Conservation (phyloP, 257 asterid genomes). For the Petunia secreta region DNA sequence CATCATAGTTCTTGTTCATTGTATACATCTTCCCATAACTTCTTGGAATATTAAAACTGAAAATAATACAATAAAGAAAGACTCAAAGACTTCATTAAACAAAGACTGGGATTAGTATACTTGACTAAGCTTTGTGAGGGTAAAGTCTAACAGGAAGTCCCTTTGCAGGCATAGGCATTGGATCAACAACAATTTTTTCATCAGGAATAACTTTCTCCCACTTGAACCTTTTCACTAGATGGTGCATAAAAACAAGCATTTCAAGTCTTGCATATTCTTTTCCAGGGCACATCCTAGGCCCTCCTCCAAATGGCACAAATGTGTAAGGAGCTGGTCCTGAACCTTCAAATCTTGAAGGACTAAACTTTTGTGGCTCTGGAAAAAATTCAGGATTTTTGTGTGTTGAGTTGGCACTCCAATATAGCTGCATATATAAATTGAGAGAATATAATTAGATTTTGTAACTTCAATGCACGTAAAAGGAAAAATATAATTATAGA, state of each 20-base stretch:
- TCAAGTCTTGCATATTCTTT: constrained; percentile 57
- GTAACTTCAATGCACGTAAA: too few relatives aligned
- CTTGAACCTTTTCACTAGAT: constrained; percentile 52
- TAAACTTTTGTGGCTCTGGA: constrained; percentile 54
- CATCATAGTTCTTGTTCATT: too few relatives aligned
- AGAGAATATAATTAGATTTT: neutral
- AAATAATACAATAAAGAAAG: too few relatives aligned
- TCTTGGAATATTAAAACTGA: too few relatives aligned
- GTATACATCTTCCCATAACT: too few relatives aligned
- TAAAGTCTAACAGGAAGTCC: constrained; percentile 54
- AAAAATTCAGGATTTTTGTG: constrained; percentile 49
- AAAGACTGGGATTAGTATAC: too few relatives aligned
- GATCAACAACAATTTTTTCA: constrained; percentile 54
- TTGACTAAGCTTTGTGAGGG: constrained; percentile 39
- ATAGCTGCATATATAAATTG: constrained; percentile 35
- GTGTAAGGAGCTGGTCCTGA: constrained; percentile 63
- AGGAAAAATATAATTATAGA: too few relatives aligned
- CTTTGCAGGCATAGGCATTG: constrained; percentile 57
- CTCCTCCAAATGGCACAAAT: constrained; percentile 60
- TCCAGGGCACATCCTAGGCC: constrained; percentile 65
- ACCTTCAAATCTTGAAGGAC: constrained; percentile 62
- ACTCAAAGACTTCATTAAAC: too few relatives aligned
- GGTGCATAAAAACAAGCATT: constrained; percentile 56
- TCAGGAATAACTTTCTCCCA: constrained; percentile 52
- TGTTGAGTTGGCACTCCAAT: constrained; percentile 57